Evolutionary conservation across 2,329 filamentous ascomycete species (phyloP), one percentile per base, ranked within the genome.

Genomic region (Alternaria conjuncta): DNA sequence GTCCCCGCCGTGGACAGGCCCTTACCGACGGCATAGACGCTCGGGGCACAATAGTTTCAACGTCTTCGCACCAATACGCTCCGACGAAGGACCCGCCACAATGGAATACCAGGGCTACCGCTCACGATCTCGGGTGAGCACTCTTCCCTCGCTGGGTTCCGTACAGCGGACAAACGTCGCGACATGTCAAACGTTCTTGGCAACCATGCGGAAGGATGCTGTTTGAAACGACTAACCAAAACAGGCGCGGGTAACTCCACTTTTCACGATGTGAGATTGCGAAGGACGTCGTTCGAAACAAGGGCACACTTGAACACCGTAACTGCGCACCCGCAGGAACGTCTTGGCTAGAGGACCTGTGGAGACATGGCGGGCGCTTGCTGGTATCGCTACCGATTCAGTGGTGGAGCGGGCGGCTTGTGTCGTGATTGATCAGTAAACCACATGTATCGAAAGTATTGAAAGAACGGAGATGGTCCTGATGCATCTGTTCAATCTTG

Each of bases 171-270:
- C 20, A 32, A 54, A 53, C 30, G 58, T 67, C 53, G 57, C 36
- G 63, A 53, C 30, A 45, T 50, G 47, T 60, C 25, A 15, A 62
- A 28, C 26, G 20, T 20, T 18, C 25, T 66, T 44, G 62, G 67
- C 55, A 36, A 43, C 50, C 41, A 56, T 45, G 57, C 61, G 50
- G 54, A 30, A 63, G 60, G 56, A 64, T 64, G 64, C 60, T 62
- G 57, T 66, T 70, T 66, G 66, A 68, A 66, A 68, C 66, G 10
- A 54, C 63, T 68, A 71, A 57, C 63, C 59, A 23, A 30, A 56
- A 57, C 20, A 26, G 55, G 47, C 10, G 51, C 32, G 36, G 28
- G 7, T 30, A 56, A 63, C 57, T 66, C 64, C 67, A 68, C 70
- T 58, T 64, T 60, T 56, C 58, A 51, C 61, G 59, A 60, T 66